Evolutionary conservation across 2,329 filamentous ascomycete genomes (phyloP).

Genomic region (Sporothrix schenckii): DNA sequence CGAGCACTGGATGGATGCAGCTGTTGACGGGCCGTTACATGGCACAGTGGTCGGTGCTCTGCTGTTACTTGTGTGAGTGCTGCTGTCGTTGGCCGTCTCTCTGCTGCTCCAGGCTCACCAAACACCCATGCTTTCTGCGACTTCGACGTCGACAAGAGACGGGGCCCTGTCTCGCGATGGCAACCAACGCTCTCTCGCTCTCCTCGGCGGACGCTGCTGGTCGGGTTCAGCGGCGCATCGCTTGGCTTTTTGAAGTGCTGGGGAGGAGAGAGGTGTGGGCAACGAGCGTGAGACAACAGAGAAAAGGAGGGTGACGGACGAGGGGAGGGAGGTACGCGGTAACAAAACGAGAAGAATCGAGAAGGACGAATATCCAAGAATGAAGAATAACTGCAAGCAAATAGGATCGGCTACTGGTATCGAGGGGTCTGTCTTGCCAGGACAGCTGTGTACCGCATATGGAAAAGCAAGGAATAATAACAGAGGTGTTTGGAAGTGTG

Average conservation of each 20-base stretch:
- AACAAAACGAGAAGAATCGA: background rate
- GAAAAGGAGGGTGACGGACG: background rate
- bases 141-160: background rate
- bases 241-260: background rate
- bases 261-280: background rate
- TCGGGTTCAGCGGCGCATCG: slow-evolving; percentile 20
- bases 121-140: slow-evolving; percentile 6
- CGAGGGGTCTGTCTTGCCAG: background rate
- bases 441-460: background rate
- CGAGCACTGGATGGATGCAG: slow-evolving; percentile 18
- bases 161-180: background rate
- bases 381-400: slow-evolving; percentile 15
- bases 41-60: background rate
- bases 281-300: background rate
- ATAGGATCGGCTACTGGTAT: slow-evolving; percentile 16
- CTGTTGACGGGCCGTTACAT: slow-evolving; percentile 18
- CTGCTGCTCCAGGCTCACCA: background rate
- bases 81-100: background rate
- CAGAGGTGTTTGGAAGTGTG: slow-evolving; percentile 20
- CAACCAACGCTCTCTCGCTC: slow-evolving; percentile 18
- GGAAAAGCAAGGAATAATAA: slow-evolving; percentile 20
- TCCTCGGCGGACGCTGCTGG: slow-evolving; percentile 6
- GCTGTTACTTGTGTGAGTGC: background rate
- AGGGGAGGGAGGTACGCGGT: background rate
- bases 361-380: slow-evolving; percentile 4